These are phyloP conservation scores for Zasmidium cellare DNA, from an alignment of 2,329 filamentous ascomycete species.

Conservation along the genomic window DNA sequence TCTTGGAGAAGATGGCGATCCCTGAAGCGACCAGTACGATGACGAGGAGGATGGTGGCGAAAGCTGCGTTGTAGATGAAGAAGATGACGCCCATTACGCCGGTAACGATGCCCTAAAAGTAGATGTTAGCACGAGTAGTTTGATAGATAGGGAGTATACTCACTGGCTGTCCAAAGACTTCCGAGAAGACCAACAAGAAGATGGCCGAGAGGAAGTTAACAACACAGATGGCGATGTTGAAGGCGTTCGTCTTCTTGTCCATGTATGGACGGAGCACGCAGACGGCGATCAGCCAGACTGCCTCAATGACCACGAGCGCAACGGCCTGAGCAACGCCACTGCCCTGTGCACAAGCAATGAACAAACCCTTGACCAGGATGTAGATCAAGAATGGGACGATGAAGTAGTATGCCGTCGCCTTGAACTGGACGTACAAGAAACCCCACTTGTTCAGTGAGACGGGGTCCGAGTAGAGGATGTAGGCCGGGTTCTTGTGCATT, in stretches of 20 bases:
- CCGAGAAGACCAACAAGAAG: conserved; percentile 85
- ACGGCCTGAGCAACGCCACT: conserved; percentile 74
- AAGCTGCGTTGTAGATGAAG: conserved; percentile 83
- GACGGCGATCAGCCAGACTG: conserved; percentile 71
- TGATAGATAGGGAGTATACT: conserved; percentile 31
- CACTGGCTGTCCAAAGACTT: conserved; percentile 79
- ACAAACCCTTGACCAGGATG: conserved; percentile 82
- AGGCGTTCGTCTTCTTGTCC: conserved; percentile 97
- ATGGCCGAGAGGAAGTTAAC: conserved; percentile 90
- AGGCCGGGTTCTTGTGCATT: conserved; percentile 95
- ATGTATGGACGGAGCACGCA: conserved; percentile 90
- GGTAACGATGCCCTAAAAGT: conserved; percentile 66
- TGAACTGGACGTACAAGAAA: conserved; percentile 95
- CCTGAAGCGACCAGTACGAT: conserved; percentile 75
- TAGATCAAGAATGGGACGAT: conserved; percentile 79
- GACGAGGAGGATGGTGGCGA: conserved; percentile 77
- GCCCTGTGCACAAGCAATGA: conserved; percentile 78
- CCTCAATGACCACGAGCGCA: conserved; percentile 80
- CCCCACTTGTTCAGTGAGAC: conserved; percentile 95
- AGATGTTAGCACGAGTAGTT: background rate
- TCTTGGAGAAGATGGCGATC: conserved; percentile 85
- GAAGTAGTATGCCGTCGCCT: conserved; percentile 93
- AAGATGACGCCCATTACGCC: conserved; percentile 88
- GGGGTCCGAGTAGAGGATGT: conserved; percentile 96
- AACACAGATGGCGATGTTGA: conserved; percentile 89